Evolutionary conservation across 768 basidiomycete genomes (phyloP).

Genomic region (Leccinum aurantiacum): DNA sequence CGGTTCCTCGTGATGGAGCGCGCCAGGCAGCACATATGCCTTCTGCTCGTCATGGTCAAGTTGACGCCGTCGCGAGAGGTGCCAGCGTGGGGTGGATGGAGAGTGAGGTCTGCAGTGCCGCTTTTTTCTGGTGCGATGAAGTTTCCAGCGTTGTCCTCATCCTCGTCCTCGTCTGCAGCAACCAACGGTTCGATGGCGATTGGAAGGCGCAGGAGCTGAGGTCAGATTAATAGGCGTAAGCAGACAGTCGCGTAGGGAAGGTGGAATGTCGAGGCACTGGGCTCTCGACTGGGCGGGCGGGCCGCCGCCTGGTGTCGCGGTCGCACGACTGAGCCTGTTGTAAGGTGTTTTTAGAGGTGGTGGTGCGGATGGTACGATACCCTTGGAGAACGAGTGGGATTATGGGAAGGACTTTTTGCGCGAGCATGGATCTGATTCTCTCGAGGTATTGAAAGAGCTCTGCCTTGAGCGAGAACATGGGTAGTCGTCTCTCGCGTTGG

Average conservation of each 20-base stretch:
- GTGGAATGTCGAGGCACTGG: slow-evolving; percentile 4
- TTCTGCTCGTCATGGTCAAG: too few species aligned
- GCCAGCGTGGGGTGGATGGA: too few species aligned
- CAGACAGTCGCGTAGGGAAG: slow-evolving; percentile 25
- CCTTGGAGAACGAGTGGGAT: not conserved
- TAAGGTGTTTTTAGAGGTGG: not conserved
- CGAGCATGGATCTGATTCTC: not conserved
- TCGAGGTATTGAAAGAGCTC: slow-evolving; percentile 30
- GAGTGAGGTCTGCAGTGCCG: too few species aligned
- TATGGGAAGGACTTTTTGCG: not conserved
- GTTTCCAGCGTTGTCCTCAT: too few species aligned
- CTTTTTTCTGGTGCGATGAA: too few species aligned
- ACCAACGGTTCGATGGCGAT: slow-evolving; percentile 7
- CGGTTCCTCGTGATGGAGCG: too few species aligned
- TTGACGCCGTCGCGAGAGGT: too few species aligned
- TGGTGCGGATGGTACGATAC: not conserved
- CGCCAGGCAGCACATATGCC: too few species aligned
- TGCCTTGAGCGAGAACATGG: slow-evolving; percentile 67
- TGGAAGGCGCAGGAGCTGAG: slow-evolving; percentile 30
- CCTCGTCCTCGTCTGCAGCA: too few species aligned
- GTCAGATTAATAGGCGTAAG: slow-evolving; percentile 16
- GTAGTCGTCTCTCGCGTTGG: slow-evolving; percentile 25
- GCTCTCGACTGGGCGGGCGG: slow-evolving; percentile 15
- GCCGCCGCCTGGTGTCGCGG: slow-evolving; percentile 19
- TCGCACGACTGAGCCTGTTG: slow-evolving; percentile 11